phyloP scores from a whole-genome alignment of 306 rosid species.

The Canavalia ensiformis region DNA sequence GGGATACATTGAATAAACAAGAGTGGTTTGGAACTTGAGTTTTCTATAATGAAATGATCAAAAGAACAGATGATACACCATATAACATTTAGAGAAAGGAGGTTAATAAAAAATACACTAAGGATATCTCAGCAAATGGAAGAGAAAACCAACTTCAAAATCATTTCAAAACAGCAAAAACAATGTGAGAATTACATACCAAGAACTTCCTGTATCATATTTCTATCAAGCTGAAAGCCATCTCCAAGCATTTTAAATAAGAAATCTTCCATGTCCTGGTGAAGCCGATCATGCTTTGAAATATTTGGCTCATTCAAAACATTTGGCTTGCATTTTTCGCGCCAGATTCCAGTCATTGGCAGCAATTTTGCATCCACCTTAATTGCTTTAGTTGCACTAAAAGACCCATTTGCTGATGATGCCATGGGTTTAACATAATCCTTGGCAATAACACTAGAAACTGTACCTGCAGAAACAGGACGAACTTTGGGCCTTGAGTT shows the following conservation, averaged over 20 bases:
- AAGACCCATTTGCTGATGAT: constrained; percentile 55
- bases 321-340: constrained; percentile 48
- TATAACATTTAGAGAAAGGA: not conserved
- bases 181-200: constrained; percentile 56
- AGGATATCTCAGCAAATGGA: constrained; percentile 14
- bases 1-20: not conserved
- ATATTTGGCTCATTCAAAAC: constrained; percentile 41
- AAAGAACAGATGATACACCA: not conserved
- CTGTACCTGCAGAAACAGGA: constrained; percentile 71
- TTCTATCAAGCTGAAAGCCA: constrained; percentile 77
- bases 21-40: not conserved
- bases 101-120: constrained; percentile 3
- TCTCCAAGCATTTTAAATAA: constrained; percentile 82
- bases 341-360: constrained; percentile 62
- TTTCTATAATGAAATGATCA: not conserved
- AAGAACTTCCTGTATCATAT: constrained; percentile 73
- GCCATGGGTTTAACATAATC: constrained; percentile 55
- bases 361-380: constrained; percentile 62
- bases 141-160: not conserved
- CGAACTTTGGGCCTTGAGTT: constrained; percentile 53
- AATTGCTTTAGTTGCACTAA: constrained; percentile 52
- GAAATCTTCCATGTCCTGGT: constrained; percentile 79
- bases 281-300: constrained; percentile 51
- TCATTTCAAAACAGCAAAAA: constrained; percentile 30
- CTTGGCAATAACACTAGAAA: constrained; percentile 72